A percentile compares a stretch with the other conserved stretches of the same genome.
phyloP scores from a whole-genome alignment of 2,329 filamentous ascomycete genomes.

The Botrytis fragariae region DNA sequence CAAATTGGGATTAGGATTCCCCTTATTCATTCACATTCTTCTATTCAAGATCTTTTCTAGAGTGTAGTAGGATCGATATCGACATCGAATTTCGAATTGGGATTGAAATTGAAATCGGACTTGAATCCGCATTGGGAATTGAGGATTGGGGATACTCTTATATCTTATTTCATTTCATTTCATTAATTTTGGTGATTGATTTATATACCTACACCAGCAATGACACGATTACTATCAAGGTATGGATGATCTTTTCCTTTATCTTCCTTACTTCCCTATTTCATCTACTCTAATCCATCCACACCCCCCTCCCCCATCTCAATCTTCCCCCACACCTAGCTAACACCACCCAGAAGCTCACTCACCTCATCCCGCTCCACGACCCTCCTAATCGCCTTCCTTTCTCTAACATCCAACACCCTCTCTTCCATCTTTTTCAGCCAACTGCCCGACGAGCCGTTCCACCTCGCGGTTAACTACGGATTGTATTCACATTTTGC shows the following conservation, averaged over 20 bases:
- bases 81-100: background rate
- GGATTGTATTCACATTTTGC: slow-evolving; percentile 43
- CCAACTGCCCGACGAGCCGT: slow-evolving; percentile 38
- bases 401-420: slow-evolving; percentile 35
- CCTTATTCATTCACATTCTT: background rate
- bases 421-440: slow-evolving; percentile 36
- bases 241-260: background rate
- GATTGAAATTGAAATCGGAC: background rate
- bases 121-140: background rate
- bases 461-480: slow-evolving; percentile 38
- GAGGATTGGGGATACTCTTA: background rate
- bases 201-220: background rate
- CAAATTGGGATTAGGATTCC: background rate
- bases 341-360: background rate
- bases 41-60: background rate
- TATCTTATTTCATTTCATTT: background rate
- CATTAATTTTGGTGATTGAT: background rate
- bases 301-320: background rate
- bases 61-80: background rate
- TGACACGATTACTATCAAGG: slow-evolving; percentile 1
- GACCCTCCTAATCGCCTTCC: slow-evolving; percentile 32
- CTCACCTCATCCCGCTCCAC: background rate
- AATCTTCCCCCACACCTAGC: background rate
- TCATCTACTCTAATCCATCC: background rate
- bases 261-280: no score